phyloP scores from a whole-genome alignment of 1,284 basidiomycete species.

The Microbotryum lychnidis-dioicae region DNA sequence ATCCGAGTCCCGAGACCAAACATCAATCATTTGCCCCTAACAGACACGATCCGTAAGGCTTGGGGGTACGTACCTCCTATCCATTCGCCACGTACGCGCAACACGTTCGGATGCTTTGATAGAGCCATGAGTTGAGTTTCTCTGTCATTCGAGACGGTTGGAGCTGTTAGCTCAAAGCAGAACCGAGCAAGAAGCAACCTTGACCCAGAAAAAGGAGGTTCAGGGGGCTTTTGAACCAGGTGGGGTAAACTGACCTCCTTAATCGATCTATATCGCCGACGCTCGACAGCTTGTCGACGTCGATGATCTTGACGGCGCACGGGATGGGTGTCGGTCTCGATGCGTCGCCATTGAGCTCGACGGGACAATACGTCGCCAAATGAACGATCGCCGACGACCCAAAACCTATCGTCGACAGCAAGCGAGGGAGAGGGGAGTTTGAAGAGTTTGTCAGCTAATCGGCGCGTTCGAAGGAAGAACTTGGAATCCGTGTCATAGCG shows the following conservation, averaged over 20 bases:
- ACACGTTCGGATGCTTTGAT: constrained; percentile 84
- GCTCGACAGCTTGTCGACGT: constrained; percentile 58
- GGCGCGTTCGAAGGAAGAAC: neutral
- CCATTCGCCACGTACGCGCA: constrained; percentile 83
- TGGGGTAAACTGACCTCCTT: constrained; percentile 23
- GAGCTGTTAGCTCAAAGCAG: too few relatives aligned
- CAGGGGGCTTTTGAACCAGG: neutral
- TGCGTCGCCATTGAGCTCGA: constrained; percentile 38
- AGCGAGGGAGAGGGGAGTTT: neutral
- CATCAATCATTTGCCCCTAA: neutral
- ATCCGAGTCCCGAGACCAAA: neutral
- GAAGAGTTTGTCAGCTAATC: neutral
- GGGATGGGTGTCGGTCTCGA: constrained; percentile 30
- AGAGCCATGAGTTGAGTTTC: constrained; percentile 88
- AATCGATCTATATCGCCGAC: constrained; percentile 34
- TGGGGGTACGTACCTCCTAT: constrained; percentile 50
- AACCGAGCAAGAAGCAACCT: neutral
- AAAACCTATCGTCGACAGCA: constrained; percentile 55
- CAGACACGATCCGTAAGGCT: neutral
- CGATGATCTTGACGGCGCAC: constrained; percentile 53
- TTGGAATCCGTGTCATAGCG: neutral
- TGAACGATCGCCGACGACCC: constrained; percentile 83
- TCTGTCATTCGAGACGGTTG: constrained; percentile 44
- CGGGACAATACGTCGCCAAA: constrained; percentile 50
- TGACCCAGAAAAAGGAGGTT: neutral